Percentiles rank a stretch among this genome's conserved stretches.
These are phyloP conservation scores for Aureobasidium vineae DNA, from an alignment of 2,329 filamentous ascomycete species.

Conservation along the genomic window DNA sequence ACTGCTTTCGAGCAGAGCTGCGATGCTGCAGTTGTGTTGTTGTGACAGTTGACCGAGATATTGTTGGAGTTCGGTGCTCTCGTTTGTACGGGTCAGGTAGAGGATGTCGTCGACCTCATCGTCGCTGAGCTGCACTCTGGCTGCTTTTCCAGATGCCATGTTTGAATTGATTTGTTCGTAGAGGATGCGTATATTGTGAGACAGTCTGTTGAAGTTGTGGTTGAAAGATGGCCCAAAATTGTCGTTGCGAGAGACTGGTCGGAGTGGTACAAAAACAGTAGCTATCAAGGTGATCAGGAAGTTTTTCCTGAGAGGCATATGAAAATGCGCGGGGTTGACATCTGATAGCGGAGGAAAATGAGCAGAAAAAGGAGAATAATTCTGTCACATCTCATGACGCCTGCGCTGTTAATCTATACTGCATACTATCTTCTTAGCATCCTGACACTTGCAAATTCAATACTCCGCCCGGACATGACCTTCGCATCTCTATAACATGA, in stretches of 20 bases:
- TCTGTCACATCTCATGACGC: neutral
- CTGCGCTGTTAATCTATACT: neutral
- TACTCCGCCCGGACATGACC: neutral
- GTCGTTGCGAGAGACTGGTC: neutral
- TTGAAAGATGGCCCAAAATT: neutral
- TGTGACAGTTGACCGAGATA: slow-evolving; percentile 60
- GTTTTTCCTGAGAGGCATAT: slow-evolving; percentile 5
- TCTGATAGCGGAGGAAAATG: slow-evolving; percentile 3
- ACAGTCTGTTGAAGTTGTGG: neutral
- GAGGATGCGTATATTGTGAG: neutral
- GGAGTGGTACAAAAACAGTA: neutral
- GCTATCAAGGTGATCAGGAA: slow-evolving; percentile 5
- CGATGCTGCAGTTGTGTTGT: slow-evolving; percentile 60
- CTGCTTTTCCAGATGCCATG: slow-evolving; percentile 26
- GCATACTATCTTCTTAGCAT: neutral
- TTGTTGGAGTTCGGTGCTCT: slow-evolving; percentile 64
- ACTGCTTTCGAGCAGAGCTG: slow-evolving; percentile 63
- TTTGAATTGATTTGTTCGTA: neutral
- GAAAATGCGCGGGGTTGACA: slow-evolving; percentile 18
- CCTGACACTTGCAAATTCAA: too few relatives aligned
- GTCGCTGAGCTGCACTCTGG: slow-evolving; percentile 18
- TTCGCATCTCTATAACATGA: neutral
- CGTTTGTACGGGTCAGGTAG: slow-evolving; percentile 78
- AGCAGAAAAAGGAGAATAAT: neutral
- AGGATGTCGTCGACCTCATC: slow-evolving; percentile 90